Conservation (phyloP, 371 early-diverging fungal species). For the Dipsacomyces acuminosporus region DNA sequence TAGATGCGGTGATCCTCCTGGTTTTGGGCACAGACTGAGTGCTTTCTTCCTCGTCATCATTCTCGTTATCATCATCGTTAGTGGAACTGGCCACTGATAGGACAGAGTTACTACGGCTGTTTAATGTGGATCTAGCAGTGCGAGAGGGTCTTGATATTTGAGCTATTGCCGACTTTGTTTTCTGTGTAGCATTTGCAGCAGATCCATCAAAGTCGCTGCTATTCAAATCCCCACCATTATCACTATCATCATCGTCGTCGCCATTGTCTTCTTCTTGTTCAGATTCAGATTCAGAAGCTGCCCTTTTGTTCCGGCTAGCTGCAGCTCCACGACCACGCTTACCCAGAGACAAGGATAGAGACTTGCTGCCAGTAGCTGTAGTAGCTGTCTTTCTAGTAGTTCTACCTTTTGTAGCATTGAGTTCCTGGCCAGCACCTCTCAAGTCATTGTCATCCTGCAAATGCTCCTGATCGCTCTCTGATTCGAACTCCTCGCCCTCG, state of each 20-base stretch:
- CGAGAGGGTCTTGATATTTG: conserved; percentile 33
- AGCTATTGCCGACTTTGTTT: no score
- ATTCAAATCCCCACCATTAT: neutral
- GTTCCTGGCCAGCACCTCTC: neutral
- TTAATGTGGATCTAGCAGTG: conserved; percentile 25
- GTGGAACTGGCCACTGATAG: neutral
- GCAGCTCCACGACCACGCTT: no score
- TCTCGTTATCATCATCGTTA: conserved; percentile 6
- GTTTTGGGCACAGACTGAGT: neutral
- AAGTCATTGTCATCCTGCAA: neutral
- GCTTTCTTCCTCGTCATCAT: neutral
- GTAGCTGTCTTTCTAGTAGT: neutral
- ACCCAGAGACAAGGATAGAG: no score
- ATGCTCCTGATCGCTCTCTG: neutral
- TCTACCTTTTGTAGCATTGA: neutral
- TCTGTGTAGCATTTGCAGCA: neutral
- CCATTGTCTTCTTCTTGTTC: no score
- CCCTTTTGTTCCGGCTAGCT: no score
- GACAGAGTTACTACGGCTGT: neutral
- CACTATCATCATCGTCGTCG: neutral
- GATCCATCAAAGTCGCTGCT: neutral
- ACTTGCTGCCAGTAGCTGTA: no score
- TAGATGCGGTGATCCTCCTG: neutral
- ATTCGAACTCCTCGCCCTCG: neutral
- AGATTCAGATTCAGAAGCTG: no score